phyloP scores from a whole-genome alignment of 805 yeast genomes.

The Wickerhamiella shivajii region DNA sequence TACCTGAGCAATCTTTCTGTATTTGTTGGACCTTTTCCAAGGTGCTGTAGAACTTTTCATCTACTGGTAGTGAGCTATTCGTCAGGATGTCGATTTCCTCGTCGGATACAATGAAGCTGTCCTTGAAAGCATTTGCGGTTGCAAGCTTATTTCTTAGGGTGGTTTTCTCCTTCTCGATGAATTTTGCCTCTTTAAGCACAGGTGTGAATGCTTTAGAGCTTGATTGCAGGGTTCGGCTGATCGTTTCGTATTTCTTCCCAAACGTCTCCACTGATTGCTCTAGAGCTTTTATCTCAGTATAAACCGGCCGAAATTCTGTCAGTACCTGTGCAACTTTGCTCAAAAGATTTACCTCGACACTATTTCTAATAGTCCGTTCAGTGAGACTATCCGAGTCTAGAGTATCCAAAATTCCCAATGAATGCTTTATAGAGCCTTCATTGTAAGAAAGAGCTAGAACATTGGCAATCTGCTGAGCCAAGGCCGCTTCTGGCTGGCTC shows the following conservation, averaged over 20 bases:
- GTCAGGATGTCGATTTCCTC: constrained; percentile 50
- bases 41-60: constrained; percentile 43
- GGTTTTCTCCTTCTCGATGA: constrained; percentile 17
- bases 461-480: constrained; percentile 11
- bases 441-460: constrained; percentile 16
- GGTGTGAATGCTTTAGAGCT: constrained; percentile 18
- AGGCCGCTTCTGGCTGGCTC: constrained; percentile 2
- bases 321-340: constrained; percentile 17
- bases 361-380: constrained; percentile 13
- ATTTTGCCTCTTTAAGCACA: constrained; percentile 20
- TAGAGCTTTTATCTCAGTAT: constrained; percentile 17
- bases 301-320: constrained; percentile 24
- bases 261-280: constrained; percentile 16
- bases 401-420: constrained; percentile 14
- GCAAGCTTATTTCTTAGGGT: constrained; percentile 16
- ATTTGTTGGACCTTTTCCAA: constrained; percentile 49
- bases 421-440: constrained; percentile 15
- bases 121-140: constrained; percentile 28
- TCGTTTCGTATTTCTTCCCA: constrained; percentile 12
- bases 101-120: constrained; percentile 52
- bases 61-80: constrained; percentile 22
- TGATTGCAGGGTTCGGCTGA: constrained; percentile 15
- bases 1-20: constrained; percentile 49
- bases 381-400: neutral
- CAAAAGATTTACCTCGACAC: constrained; percentile 10